Base-by-base conservation (phyloP, 2,329 filamentous ascomycete genomes). In the Hypoxylon sp. region DNA sequence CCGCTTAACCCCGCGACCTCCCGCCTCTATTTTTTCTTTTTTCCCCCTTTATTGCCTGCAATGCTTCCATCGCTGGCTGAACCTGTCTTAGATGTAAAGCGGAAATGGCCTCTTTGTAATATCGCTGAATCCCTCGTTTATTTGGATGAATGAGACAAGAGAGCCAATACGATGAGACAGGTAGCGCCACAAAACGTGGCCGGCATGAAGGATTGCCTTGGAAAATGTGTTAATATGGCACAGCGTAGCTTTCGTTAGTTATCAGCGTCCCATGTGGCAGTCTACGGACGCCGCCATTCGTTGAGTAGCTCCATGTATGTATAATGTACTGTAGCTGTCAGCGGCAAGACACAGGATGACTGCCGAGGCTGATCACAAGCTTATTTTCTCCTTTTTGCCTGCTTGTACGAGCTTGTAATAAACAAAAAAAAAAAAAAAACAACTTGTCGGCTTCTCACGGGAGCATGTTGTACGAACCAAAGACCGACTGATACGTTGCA, bases 401-500 rank as follows among this genome's bases (percentile, higher is more conserved):
- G 46, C 26, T 35, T 22, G 29, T 24, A 14, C 26, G 24, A 44
- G 29, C 5, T 14, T 13, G 13, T 31, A 33, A 42, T 19, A 14
- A 13, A 14, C 22, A 14, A 35, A 33, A 42, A 13, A 14, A 13
- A 14, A 35, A 14, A 35, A 22, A 22, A 22, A 3, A 3, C 1
- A 19, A 42, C 35, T 3, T 31, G 42, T 70, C 68, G 68, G 68
- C 57, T 68, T 64, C 42, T 19, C 4, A 65, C 64, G 67, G 67
- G 35, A 56, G 26, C 54, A 50, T 48, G 35, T 33, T 59, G 29
- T 52, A 57, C 53, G 22, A 58, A 22, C 17, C 31, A 57, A 59
- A 68, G 29, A 29, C 66, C 61, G 62, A 65, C n/a, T 65, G 68
- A 70, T 70, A 70, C 68, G 68, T 70, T 70, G 65, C 68, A 70